Percentiles rank a stretch among this genome's conserved stretches.
These are phyloP conservation scores for Vaccinium vitisidaea DNA, from an alignment of 148 eudicot species.

Conservation along the genomic window DNA sequence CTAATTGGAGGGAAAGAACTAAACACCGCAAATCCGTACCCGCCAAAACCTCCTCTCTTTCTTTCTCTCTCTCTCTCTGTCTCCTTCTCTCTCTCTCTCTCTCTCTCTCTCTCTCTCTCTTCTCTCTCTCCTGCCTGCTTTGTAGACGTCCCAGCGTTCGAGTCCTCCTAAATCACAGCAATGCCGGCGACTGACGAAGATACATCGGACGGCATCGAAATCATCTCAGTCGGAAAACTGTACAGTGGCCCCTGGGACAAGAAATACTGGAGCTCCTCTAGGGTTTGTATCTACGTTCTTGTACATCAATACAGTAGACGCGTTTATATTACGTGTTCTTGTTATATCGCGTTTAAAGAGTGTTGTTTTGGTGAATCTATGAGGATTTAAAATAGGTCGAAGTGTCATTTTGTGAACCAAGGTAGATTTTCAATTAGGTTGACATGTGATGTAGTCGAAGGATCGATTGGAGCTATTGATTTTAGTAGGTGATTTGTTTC, in stretches of 20 bases:
- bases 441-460: not conserved
- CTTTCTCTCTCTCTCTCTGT: no score
- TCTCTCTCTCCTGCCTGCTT: not conserved
- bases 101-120: not conserved
- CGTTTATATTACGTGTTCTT: not conserved
- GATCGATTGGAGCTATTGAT: not conserved
- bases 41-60: no score
- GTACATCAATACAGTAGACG: not conserved
- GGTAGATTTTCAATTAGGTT: not conserved
- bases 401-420: not conserved
- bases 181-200: conserved; percentile 55
- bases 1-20: not conserved
- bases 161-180: not conserved
- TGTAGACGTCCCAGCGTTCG: not conserved
- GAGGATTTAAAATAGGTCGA: not conserved
- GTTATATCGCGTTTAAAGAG: not conserved
- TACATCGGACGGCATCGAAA: conserved; percentile 67
- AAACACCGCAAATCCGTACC: not conserved
- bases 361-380: not conserved
- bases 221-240: conserved; percentile 66
- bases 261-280: conserved; percentile 99
- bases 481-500: not conserved
- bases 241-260: conserved; percentile 81
- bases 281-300: conserved; percentile 48
- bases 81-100: no score